A percentile compares a stretch with the other conserved stretches of the same genome.
These are phyloP conservation scores for Chlorophyllum brunneum DNA, from an alignment of 768 basidiomycete species.

Conservation along the genomic window DNA sequence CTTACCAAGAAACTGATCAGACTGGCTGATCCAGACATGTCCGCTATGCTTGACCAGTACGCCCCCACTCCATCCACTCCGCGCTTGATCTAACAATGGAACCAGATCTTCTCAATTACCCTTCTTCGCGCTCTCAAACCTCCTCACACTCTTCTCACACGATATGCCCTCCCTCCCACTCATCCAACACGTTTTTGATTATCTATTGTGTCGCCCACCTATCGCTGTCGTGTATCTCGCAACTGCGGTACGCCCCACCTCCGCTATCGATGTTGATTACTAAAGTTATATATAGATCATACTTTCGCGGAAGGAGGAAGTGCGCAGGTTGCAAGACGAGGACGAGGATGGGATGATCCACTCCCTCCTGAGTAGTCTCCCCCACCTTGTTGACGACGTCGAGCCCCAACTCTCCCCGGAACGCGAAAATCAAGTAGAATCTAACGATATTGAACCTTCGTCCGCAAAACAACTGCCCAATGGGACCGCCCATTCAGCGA, in stretches of 20 bases:
- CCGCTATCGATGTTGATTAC: not conserved
- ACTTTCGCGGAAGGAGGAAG: constrained; percentile 66
- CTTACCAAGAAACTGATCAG: constrained; percentile 71
- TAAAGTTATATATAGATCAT: constrained; percentile 49
- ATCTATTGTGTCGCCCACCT: constrained; percentile 78
- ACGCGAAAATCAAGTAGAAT: not conserved
- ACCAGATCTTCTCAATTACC: constrained; percentile 72
- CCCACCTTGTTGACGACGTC: constrained; percentile 47
- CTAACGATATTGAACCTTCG: not conserved
- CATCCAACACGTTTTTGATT: constrained; percentile 92
- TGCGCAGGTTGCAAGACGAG: constrained; percentile 55
- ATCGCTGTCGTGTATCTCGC: constrained; percentile 79
- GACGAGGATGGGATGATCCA: constrained; percentile 84
- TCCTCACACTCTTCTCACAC: constrained; percentile 89
- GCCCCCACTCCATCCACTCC: constrained; percentile 17
- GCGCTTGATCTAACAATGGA: not conserved
- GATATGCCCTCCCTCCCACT: constrained; percentile 87
- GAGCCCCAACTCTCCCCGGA: not conserved
- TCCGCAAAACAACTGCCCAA: not conserved
- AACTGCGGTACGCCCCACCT: constrained; percentile 57
- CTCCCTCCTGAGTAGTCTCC: constrained; percentile 63
- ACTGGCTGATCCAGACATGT: constrained; percentile 66
- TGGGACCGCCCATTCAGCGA: not conserved
- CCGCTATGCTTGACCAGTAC: constrained; percentile 65
- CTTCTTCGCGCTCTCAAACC: constrained; percentile 86